phyloP scores from a whole-genome alignment of 202 grass and related monocot genomes.

The Schoenoplectus tabernaemontani region DNA sequence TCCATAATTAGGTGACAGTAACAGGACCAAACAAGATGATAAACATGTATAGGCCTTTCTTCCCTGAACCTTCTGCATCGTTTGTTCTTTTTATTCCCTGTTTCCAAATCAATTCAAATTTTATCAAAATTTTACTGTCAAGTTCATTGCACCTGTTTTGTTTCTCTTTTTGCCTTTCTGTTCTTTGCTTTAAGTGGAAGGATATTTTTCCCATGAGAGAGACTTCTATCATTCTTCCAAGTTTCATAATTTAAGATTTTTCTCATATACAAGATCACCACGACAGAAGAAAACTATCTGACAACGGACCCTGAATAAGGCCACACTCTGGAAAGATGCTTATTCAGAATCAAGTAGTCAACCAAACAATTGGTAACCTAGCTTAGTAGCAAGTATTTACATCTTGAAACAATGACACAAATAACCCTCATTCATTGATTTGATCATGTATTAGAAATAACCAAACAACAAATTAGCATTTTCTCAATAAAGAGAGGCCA shows the following conservation, averaged over 20 bases:
- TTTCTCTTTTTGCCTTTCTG: background rate
- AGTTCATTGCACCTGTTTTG: background rate
- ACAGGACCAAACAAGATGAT: no score
- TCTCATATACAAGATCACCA: background rate
- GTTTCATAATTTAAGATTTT: background rate
- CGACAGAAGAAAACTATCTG: background rate
- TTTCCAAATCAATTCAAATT: no score
- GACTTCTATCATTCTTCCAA: background rate
- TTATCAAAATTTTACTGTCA: no score
- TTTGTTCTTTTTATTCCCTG: no score
- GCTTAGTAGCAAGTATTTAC: constrained; percentile 17
- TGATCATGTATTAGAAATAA: constrained; percentile 3
- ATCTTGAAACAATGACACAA: constrained; percentile 5
- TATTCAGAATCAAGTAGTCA: background rate
- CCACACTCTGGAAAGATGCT: background rate
- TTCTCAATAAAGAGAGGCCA: no score
- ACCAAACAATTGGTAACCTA: background rate
- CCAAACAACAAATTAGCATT: constrained; percentile 16
- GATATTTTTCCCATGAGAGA: background rate
- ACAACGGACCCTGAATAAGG: no score
- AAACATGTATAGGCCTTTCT: no score
- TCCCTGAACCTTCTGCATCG: no score
- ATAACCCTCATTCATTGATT: background rate
- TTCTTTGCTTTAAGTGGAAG: background rate
- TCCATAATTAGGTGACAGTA: no score